Evolutionary conservation across 345 rosid species (phyloP).

Genomic region (Acer saccharum): DNA sequence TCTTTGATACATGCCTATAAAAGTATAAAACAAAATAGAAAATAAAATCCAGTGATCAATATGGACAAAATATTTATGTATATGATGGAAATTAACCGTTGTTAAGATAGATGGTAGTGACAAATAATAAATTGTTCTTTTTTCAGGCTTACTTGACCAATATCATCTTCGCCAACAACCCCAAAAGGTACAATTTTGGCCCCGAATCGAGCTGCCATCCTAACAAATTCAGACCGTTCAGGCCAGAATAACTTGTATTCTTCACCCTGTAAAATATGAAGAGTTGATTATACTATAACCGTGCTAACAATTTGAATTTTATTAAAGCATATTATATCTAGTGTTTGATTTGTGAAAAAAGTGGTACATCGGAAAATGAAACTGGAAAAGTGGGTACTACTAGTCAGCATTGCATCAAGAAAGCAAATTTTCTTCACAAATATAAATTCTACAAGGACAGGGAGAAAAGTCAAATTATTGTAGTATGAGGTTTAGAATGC

Average conservation of each 20-base stretch:
- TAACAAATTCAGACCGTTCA: conserved; percentile 72
- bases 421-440: not conserved
- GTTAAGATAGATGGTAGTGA: not conserved
- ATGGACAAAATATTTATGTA: not conserved
- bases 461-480: not conserved
- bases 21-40: not conserved
- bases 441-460: not conserved
- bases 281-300: not conserved
- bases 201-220: conserved; percentile 80
- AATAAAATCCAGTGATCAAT: not conserved
- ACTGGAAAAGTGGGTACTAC: not conserved
- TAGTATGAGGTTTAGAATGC: not conserved
- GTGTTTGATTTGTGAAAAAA: not conserved
- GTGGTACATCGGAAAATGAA: not conserved
- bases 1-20: not conserved
- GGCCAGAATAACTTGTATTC: conserved; percentile 83
- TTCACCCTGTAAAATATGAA: conserved; percentile 56
- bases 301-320: not conserved
- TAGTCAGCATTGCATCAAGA: not conserved
- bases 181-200: conserved; percentile 83
- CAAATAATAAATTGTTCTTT: not conserved
- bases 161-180: conserved; percentile 80
- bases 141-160: conserved; percentile 51
- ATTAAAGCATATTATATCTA: not conserved
- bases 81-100: not conserved